Conservation (phyloP, 2,329 filamentous ascomycete species). For the Arthrocladium fulminans region DNA sequence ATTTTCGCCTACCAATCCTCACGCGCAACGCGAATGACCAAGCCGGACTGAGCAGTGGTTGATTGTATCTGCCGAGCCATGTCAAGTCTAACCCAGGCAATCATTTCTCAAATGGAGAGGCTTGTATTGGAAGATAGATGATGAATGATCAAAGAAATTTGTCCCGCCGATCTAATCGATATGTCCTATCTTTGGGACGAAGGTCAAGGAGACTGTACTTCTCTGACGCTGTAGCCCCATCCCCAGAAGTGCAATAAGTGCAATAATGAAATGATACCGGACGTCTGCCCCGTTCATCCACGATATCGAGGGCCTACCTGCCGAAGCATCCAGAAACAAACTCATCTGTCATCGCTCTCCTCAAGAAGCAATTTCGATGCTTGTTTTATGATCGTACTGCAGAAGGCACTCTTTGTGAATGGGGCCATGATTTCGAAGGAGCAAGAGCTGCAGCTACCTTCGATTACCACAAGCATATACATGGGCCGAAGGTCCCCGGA, state of each 20-base stretch:
- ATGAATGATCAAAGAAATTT: background rate
- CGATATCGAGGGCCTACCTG: background rate
- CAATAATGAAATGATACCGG: too few species aligned
- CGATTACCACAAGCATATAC: background rate
- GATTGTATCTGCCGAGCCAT: too few species aligned
- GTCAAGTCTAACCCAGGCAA: too few species aligned
- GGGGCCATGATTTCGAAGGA: background rate
- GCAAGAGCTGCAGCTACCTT: background rate
- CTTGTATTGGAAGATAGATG: background rate
- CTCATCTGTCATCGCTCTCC: background rate
- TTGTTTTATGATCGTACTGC: background rate
- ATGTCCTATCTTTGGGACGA: background rate
- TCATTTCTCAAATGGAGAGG: background rate
- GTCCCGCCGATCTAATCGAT: background rate
- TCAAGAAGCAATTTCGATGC: background rate
- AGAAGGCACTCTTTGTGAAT: background rate
- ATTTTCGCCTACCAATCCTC: too few species aligned
- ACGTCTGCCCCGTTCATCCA: too few species aligned
- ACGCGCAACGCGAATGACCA: too few species aligned
- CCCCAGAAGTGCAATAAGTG: too few species aligned
- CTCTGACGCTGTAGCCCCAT: background rate
- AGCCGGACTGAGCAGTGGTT: too few species aligned
- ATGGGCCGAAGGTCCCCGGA: background rate
- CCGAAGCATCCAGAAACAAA: background rate
- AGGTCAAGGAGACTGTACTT: background rate